These are phyloP conservation scores for Epichloe sibirici DNA, from an alignment of 2,329 filamentous ascomycete genomes.

Conservation along the genomic window DNA sequence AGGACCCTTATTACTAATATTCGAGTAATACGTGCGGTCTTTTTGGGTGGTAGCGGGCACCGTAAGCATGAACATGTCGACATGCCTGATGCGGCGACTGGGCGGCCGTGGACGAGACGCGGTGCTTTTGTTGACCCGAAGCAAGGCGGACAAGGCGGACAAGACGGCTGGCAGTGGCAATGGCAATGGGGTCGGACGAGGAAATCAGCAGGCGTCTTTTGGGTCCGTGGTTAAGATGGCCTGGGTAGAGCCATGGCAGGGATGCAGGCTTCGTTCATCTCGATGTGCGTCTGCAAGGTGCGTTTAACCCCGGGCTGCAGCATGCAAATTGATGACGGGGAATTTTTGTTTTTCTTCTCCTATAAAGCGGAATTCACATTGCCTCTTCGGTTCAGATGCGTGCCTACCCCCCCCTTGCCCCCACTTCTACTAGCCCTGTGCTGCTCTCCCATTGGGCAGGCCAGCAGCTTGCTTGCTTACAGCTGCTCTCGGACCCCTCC, in stretches of 20 bases:
- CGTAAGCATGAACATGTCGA: not conserved
- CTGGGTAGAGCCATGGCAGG: not conserved
- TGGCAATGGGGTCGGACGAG: too few relatives aligned
- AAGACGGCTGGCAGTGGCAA: too few relatives aligned
- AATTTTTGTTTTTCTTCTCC: not conserved
- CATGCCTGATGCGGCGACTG: constrained; percentile 11
- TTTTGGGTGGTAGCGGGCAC: not conserved
- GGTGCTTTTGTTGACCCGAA: constrained; percentile 6
- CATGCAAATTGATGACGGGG: not conserved
- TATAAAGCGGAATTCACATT: too few relatives aligned
- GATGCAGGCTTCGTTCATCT: not conserved
- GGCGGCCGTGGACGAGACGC: constrained; percentile 3
- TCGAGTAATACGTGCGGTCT: not conserved
- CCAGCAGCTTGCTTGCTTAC: too few relatives aligned
- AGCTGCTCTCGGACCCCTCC: too few relatives aligned
- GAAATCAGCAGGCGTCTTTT: too few relatives aligned
- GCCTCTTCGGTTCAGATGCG: not conserved
- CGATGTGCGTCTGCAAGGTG: constrained; percentile 1
- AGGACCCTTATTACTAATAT: not conserved
- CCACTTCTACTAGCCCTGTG: not conserved
- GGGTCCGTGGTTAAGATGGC: not conserved
- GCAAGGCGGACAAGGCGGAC: constrained; percentile 5
- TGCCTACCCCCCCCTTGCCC: too few relatives aligned
- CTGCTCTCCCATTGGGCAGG: not conserved
- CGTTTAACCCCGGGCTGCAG: not conserved